These are phyloP conservation scores for Cladosporium phlei DNA, from an alignment of 2,329 filamentous ascomycete genomes.

Conservation along the genomic window DNA sequence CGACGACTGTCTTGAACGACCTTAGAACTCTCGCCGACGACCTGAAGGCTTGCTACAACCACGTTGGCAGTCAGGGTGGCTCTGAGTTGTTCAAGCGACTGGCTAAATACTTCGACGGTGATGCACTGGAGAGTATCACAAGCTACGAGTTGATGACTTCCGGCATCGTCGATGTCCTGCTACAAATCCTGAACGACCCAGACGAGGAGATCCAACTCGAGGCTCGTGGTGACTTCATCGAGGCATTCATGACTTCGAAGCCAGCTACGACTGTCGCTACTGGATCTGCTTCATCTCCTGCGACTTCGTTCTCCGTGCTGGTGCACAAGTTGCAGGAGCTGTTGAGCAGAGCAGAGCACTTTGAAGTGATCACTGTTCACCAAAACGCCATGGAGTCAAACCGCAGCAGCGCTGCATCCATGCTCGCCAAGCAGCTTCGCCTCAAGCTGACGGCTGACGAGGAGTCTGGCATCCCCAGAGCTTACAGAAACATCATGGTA, in stretches of 20 bases:
- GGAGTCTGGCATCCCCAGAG: slow-evolving; percentile 78
- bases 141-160: slow-evolving; percentile 92
- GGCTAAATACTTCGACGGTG: slow-evolving; percentile 79
- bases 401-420: slow-evolving; percentile 84
- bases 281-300: slow-evolving; percentile 61
- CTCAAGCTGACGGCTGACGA: slow-evolving; percentile 86
- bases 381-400: slow-evolving; percentile 87
- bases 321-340: slow-evolving; percentile 94
- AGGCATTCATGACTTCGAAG: slow-evolving; percentile 81
- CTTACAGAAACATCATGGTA: slow-evolving; percentile 93
- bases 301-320: slow-evolving; percentile 83
- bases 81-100: slow-evolving; percentile 67
- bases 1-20: slow-evolving; percentile 66
- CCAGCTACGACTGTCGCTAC: slow-evolving; percentile 59
- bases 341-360: slow-evolving; percentile 93
- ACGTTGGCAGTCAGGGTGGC: slow-evolving; percentile 40
- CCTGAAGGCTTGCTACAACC: slow-evolving; percentile 66
- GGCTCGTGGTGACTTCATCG: slow-evolving; percentile 78
- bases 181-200: slow-evolving; percentile 74
- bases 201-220: slow-evolving; percentile 51
- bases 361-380: slow-evolving; percentile 93
- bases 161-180: slow-evolving; percentile 76
- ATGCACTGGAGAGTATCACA: slow-evolving; percentile 87
- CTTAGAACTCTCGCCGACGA: slow-evolving; percentile 67
- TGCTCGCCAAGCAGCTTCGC: slow-evolving; percentile 93